Evolutionary conservation across 1,284 basidiomycete species (phyloP).

Genomic region (Heterobasidion parviporum): DNA sequence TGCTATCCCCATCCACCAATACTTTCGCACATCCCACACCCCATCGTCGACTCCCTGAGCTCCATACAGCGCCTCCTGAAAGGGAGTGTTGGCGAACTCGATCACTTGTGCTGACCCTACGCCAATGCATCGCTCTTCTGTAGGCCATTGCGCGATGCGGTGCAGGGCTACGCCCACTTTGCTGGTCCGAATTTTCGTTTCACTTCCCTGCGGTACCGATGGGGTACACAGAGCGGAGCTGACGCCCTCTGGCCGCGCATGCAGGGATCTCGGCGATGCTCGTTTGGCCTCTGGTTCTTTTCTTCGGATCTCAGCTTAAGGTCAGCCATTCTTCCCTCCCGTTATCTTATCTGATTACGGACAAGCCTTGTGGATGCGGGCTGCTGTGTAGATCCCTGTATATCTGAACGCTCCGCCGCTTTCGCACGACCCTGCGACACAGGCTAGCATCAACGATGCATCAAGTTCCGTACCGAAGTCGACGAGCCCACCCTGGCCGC

Average conservation of each 20-base stretch:
- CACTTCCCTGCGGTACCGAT: neutral
- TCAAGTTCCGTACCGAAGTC: neutral
- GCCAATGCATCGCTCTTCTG: neutral
- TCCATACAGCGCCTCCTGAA: neutral
- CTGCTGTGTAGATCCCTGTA: slow-evolving; percentile 3
- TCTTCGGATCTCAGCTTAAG: slow-evolving; percentile 7
- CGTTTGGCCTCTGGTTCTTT: slow-evolving; percentile 6
- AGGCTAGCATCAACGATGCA: neutral
- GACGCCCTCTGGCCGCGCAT: neutral
- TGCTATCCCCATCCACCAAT: neutral
- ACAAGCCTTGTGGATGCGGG: neutral
- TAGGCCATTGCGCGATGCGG: slow-evolving; percentile 7
- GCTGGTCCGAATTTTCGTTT: neutral
- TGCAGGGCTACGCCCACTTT: slow-evolving; percentile 9
- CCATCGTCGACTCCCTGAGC: too few relatives aligned
- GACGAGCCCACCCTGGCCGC: slow-evolving; percentile 39
- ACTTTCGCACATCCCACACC: neutral
- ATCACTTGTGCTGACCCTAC: neutral
- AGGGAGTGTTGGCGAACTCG: neutral
- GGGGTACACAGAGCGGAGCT: neutral
- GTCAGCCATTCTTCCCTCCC: neutral
- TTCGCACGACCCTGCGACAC: neutral
- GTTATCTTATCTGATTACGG: neutral
- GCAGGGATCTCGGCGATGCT: slow-evolving; percentile 5
- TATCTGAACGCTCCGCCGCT: neutral